Conservation (phyloP, 1,139 yeast genomes). For the Tardiomyces blankii region DNA sequence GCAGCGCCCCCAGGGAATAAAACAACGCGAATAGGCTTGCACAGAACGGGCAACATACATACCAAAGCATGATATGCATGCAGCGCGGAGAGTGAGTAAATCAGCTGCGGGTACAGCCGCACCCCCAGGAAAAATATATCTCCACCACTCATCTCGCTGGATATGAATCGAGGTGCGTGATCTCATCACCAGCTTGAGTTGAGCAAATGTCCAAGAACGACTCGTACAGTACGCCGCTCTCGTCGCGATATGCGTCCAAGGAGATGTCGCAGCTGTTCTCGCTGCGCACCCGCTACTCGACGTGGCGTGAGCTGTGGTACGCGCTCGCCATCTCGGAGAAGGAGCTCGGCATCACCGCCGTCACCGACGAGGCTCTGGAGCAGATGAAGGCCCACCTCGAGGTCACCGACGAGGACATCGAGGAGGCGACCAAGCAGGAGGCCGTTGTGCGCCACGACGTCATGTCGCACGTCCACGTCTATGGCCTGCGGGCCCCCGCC, state of each 20-base stretch:
- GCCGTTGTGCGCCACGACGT: slow-evolving; percentile 98
- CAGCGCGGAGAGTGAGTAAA: too few relatives aligned
- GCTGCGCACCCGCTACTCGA: slow-evolving; percentile 83
- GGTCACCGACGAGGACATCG: slow-evolving; percentile 89
- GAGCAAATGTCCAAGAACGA: slow-evolving; percentile 19
- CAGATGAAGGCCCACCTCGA: slow-evolving; percentile 69
- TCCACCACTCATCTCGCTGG: too few relatives aligned
- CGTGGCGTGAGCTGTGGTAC: slow-evolving; percentile 98
- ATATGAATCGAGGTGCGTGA: too few relatives aligned
- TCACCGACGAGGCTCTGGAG: slow-evolving; percentile 82
- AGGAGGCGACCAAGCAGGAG: slow-evolving; percentile 81
- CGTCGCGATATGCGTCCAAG: slow-evolving; percentile 94
- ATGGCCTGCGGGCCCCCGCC: slow-evolving; percentile 84
- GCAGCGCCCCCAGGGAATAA: too few relatives aligned
- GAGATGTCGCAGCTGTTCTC: slow-evolving; percentile 95
- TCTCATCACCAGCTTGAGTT: too few relatives aligned
- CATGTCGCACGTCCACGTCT: slow-evolving; percentile 97
- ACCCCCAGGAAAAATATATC: too few relatives aligned
- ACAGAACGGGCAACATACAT: too few relatives aligned
- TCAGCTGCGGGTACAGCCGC: too few relatives aligned
- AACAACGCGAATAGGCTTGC: too few relatives aligned
- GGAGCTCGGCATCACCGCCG: slow-evolving; percentile 73
- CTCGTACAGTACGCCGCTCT: slow-evolving; percentile 75
- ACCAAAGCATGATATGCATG: too few relatives aligned
- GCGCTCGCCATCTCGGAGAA: slow-evolving; percentile 93